These are phyloP conservation scores for Marchantia polymorpha DNA, from an alignment of 225 moss, liverwort and hornwort genomes.

Conservation along the genomic window DNA sequence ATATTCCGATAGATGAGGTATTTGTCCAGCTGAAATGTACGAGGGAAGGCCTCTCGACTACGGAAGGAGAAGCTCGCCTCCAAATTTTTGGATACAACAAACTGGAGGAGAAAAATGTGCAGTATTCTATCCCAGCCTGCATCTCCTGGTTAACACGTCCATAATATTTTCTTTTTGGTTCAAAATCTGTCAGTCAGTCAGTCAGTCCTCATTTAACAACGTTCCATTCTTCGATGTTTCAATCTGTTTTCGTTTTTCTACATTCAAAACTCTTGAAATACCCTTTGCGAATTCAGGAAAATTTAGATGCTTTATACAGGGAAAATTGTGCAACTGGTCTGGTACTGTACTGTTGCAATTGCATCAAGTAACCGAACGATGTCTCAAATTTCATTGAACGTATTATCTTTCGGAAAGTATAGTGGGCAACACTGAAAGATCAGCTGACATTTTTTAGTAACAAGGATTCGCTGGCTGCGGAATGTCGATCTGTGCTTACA, in stretches of 20 bases:
- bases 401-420: neutral
- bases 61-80: slow-evolving; percentile 63
- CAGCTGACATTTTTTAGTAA: neutral
- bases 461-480: neutral
- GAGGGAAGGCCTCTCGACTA: slow-evolving; percentile 53
- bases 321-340: neutral
- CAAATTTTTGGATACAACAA: slow-evolving; percentile 73
- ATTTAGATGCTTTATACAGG: neutral
- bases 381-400: neutral
- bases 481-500: neutral
- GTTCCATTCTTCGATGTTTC: neutral
- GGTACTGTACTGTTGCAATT: neutral
- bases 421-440: neutral
- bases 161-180: neutral
- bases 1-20: slow-evolving; percentile 75
- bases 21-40: slow-evolving; percentile 78
- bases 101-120: slow-evolving; percentile 65
- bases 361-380: too few species aligned
- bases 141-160: neutral
- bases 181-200: too few species aligned
- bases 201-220: too few species aligned
- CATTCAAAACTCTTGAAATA: neutral
- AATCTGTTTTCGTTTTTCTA: neutral
- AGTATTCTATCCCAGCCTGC: neutral
- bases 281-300: neutral